Evolutionary conservation across 257 asterid genomes (phyloP), one percentile per base, ranked within the genome.

Genomic region (Capsicum rhomboideum): DNA sequence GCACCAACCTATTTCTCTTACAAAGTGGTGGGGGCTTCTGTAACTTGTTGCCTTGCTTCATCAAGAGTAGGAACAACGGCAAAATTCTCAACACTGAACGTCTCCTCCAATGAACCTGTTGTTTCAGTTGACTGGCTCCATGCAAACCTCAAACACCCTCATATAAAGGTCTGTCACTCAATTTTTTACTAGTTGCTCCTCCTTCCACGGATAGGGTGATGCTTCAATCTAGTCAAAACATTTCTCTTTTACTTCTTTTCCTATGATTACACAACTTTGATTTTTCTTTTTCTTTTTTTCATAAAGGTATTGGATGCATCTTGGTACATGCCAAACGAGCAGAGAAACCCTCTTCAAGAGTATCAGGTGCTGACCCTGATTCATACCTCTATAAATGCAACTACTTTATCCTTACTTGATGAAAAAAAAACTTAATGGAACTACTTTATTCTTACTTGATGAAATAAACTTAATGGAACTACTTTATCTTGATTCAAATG

Each of bases 291-390:
- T n/a, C 82, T 46, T 56, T 53, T 71, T 71, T 80, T 69, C 78
- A 82, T 80, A 79, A 85, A 95, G 99, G 97, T 97, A 87, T 81
- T 97, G 93, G 99, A 97, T 87, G 98, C 98, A 58, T 97, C 99
- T 61, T 97, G 99, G 99, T 97, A 97, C 88, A 97, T 97, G 99
- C 99, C 99, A 82, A 92, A 95, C 87, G 98, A 97, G 88, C 96
- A 95, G 90, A 93, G 99, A 89, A 93, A 97, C 83, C 98, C 99
- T 49, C 93, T 95, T 89, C 99, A 97, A 88, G 99, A 97, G 88
- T 95, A 95, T 89, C 97, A 97, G 99, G 98, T 95, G 86, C 55
- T 79, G 61, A 46, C 34, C 78, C 52, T 85, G 21, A 80, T 23
- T 74, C 4, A 53, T 55, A 53, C 80, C 54, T 37, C 69, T 79